Base-by-base conservation (phyloP, 2,329 filamentous ascomycete genomes). In the Fusarium sp. region DNA sequence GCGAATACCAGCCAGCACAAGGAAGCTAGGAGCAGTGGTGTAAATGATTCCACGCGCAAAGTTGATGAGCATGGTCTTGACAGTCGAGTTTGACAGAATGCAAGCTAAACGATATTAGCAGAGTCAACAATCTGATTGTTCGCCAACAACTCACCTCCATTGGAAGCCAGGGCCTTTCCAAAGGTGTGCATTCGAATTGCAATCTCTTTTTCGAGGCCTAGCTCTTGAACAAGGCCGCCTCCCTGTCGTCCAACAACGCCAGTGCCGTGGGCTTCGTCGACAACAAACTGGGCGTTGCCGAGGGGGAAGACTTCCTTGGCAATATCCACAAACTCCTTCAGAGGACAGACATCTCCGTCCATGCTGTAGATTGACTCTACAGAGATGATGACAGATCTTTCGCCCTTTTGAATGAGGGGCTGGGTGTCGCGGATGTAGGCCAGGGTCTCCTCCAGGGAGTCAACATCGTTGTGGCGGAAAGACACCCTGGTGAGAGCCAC, bases 201-300 rank as follows among this genome's bases (percentile, higher is more conserved):
- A 73, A 87, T 86, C 14, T 85, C 81, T 12, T 85, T 81, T 68
- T 90, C 83, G 0, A 90, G 71, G 0, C 87, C 88, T 4, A 90
- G 79, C 38, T 82, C 79, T 65, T 84, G 84, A 5, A 90, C 87
- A 5, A 89, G 76, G 0, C 88, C 88, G 0, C 80, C 79, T 0
- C 89, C 89, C 1, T 83, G 80, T 0, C 81, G 81, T 0, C 89
- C 89, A 70, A 88, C 84, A 0, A 87, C 80, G 0, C 89, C 89
- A 15, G 83, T 86, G 0, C 85, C 83, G 74, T 90, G 89, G 0
- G 89, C 88, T 69, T 91, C 89, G 69, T 91, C 89, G 0, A 90
- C 83, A 14, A 90, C 79, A 35, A 90, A 84, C 70, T 89, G 85
- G 4, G 82, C 85, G 70, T 84, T 85, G 0, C 81, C 83, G 0